Percentiles rank a stretch among this genome's conserved stretches.
phyloP scores from a whole-genome alignment of 768 basidiomycete genomes.

The Mycena belliarum region DNA sequence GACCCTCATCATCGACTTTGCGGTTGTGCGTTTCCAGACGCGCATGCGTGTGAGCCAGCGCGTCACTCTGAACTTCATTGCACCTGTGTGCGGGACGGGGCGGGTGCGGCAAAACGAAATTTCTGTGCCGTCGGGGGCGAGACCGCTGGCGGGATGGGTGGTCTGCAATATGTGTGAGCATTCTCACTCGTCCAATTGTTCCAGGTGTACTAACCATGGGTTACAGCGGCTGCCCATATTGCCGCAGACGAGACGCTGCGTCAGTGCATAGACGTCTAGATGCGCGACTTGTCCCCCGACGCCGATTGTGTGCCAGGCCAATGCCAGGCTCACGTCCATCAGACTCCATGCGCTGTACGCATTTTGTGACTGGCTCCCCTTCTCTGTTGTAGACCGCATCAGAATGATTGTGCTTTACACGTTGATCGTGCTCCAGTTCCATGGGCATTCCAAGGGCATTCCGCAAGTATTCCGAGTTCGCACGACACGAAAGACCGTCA shows the following conservation, averaged over 20 bases:
- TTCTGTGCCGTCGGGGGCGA: slow-evolving; percentile 26
- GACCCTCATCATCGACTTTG: slow-evolving; percentile 52
- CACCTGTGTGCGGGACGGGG: slow-evolving; percentile 5
- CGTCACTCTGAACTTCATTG: slow-evolving; percentile 70
- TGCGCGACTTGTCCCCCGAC: slow-evolving; percentile 29
- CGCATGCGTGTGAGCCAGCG: slow-evolving; percentile 62
- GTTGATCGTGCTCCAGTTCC: no score
- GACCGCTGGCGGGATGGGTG: slow-evolving; percentile 25
- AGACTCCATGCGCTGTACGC: no score
- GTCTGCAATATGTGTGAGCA: slow-evolving; percentile 41
- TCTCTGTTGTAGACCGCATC: no score
- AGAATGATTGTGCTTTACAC: no score
- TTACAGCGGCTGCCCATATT: slow-evolving; percentile 32
- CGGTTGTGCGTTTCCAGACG: slow-evolving; percentile 65
- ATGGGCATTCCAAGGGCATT: no score
- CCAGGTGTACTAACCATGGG: no score
- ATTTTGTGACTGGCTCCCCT: no score
- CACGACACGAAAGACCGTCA: no score
- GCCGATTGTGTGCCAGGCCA: slow-evolving; percentile 34
- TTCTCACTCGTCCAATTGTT: no score
- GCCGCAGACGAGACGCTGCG: slow-evolving; percentile 30
- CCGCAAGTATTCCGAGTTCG: no score
- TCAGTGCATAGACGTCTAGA: slow-evolving; percentile 31
- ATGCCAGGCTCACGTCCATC: no score
- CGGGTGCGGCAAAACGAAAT: slow-evolving; percentile 26